phyloP scores from a whole-genome alignment of 179 eudicot genomes.

The Beta lomatogona region DNA sequence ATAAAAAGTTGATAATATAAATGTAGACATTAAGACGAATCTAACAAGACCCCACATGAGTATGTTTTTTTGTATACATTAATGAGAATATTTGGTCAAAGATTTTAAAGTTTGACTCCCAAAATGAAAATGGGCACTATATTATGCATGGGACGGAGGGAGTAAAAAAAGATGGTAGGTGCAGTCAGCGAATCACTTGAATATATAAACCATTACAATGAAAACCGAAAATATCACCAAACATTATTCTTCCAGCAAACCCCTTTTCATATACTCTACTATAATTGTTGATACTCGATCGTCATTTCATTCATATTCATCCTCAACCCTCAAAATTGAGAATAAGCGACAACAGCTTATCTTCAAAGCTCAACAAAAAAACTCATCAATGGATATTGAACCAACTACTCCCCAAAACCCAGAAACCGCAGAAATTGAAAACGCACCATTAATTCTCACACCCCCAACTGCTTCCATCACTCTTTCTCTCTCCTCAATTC shows the following conservation, averaged over 20 bases:
- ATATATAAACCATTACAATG: not conserved
- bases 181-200: not conserved
- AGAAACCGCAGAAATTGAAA: conserved; percentile 30
- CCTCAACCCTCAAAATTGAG: not conserved
- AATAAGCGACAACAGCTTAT: not conserved
- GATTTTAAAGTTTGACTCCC: no score
- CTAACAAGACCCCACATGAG: no score
- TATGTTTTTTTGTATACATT: no score
- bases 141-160: no score
- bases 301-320: not conserved
- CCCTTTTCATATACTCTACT: not conserved
- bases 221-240: not conserved
- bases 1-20: no score
- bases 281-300: not conserved
- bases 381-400: conserved; percentile 24
- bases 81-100: no score
- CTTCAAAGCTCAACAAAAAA: conserved; percentile 8
- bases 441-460: conserved; percentile 18
- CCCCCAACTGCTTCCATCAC: conserved; percentile 66
- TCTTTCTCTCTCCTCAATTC: conserved; percentile 64
- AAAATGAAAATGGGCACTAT: no score
- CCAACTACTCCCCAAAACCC: conserved; percentile 23
- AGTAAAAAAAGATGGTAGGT: not conserved
- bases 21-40: no score
- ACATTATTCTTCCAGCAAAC: not conserved